Evolutionary conservation across 176 grass and related monocot species (phyloP), one percentile per base, ranked within the genome.

Genomic region (Eragrostis curvula): DNA sequence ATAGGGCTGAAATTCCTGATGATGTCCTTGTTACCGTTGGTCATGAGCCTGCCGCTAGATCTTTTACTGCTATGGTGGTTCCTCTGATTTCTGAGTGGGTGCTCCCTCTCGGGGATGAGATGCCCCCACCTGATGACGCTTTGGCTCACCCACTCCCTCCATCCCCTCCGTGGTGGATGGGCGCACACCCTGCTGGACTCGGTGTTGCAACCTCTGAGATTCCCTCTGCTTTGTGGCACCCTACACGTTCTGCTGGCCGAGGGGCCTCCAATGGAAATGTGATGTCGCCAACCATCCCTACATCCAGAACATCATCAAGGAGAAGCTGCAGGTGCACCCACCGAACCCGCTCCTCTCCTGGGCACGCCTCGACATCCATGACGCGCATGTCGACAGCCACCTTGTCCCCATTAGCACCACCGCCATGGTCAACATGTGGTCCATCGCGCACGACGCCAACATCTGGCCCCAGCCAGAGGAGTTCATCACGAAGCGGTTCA

Each of bases 371-470:
- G 91, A 91, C 27, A 53, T 91, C 67, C 79, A 97, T 6, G 94
- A 93, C 78, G 82, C 73, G 5, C 62, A 85, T 69, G 84, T 97
- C 52, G 94, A 88, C 8, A 69, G 84, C 3, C 91, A 97, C 78
- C 57, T 83, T 18, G 68, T 97, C 65, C 91, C 94, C 0, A 84
- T 88, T 24, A 91, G 94, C 53, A 97, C 94, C 2, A 97, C 94
- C 9, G 94, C 94, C 13, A 97, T 97, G 94, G 94, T 97, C 3
- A 97, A 97, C 86, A 97, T 97, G 94, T 97, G 94, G 94, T 81
- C 91, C 29, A 97, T 97, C 73, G 83, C 94, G 29, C 94, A 91
- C 13, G 94, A 97, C 32, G 78, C 87, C 9, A 27, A 81, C 6
- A 46, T 93, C 30, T 97, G 94, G 94, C 41, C 88, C 0, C 57